Percentiles rank a stretch among this genome's conserved stretches.
phyloP scores from a whole-genome alignment of 768 basidiomycete species.

The Trametes sanguinea region DNA sequence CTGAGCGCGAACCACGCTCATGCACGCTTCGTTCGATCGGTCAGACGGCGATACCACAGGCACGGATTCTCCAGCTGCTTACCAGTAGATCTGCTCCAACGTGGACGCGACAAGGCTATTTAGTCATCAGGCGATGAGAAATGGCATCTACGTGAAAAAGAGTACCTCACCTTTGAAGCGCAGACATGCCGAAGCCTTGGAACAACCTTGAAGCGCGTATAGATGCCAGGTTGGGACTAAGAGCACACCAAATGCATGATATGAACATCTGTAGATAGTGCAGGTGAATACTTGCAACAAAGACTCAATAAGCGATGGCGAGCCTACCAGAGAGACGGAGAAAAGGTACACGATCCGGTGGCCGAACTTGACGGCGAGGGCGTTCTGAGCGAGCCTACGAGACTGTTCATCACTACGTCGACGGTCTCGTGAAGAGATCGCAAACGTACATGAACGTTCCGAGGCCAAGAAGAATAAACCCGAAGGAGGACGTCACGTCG shows the following conservation, averaged over 20 bases:
- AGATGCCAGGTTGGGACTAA: conserved; percentile 43
- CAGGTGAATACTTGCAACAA: too few species aligned
- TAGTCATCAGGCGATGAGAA: neutral
- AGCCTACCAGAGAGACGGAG: conserved; percentile 42
- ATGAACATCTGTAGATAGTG: conserved; percentile 41
- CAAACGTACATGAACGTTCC: conserved; percentile 43
- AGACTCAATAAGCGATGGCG: neutral
- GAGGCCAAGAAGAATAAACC: conserved; percentile 43
- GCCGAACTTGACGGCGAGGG: conserved; percentile 46
- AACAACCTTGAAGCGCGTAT: conserved; percentile 46
- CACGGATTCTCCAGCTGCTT: neutral
- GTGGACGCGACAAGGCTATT: conserved; percentile 43
- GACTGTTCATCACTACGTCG: neutral
- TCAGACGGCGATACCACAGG: neutral
- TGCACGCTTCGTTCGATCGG: conserved; percentile 36
- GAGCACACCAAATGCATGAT: conserved; percentile 47
- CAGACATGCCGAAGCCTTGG: conserved; percentile 50
- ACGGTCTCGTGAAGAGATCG: neutral
- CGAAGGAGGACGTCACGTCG: conserved; percentile 45
- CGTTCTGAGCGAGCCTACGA: conserved; percentile 40
- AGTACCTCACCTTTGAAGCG: conserved; percentile 38
- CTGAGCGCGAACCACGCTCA: conserved; percentile 44
- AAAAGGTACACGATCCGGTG: conserved; percentile 47
- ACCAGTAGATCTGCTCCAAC: conserved; percentile 48
- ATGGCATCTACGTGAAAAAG: neutral